phyloP scores from a whole-genome alignment of 2,329 filamentous ascomycete species.

The Colletotrichum sp. region DNA sequence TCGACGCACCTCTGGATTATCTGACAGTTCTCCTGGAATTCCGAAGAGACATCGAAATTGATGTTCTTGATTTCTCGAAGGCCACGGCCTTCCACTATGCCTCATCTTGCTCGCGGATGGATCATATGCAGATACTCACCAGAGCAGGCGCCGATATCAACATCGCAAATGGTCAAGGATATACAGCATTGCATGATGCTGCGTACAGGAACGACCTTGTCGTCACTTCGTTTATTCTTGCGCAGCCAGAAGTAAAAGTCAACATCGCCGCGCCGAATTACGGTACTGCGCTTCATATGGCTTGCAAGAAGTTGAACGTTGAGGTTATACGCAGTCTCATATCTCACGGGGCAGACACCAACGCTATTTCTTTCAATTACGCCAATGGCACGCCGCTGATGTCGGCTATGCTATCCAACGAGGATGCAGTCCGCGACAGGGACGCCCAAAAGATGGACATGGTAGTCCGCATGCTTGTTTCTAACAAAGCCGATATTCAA shows the following conservation, averaged over 20 bases:
- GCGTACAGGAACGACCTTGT: not conserved
- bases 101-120: not conserved
- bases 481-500: not conserved
- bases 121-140: not conserved
- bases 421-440: not conserved
- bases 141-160: not conserved
- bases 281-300: not conserved
- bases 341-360: not conserved
- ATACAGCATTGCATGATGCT: not conserved
- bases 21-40: not conserved
- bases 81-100: not conserved
- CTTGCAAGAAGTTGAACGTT: not conserved
- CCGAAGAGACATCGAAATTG: not conserved
- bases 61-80: not conserved
- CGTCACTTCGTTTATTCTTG: not conserved
- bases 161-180: not conserved
- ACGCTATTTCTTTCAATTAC: not conserved
- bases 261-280: not conserved
- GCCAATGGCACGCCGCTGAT: not conserved
- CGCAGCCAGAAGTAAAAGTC: not conserved
- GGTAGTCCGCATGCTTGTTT: not conserved
- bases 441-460: not conserved
- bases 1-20: not conserved
- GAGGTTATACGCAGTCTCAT: not conserved
- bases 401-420: not conserved